Conservation (phyloP, 441 rosid species). For the Biscutella laevigata region DNA sequence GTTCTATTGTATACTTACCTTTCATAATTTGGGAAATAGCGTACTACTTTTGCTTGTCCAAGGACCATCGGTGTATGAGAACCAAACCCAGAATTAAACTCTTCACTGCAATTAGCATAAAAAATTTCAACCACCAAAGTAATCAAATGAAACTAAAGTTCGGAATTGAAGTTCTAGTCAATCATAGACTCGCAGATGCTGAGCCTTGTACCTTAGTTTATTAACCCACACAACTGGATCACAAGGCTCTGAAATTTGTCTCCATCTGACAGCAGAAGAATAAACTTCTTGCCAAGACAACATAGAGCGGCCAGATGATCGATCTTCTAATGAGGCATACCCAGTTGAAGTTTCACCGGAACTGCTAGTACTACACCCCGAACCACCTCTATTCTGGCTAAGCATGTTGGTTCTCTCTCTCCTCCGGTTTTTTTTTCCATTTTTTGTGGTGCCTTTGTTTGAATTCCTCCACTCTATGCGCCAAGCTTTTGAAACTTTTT, state of each 20-base stretch:
- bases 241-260: slow-evolving; percentile 99
- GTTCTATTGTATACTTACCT: slow-evolving; percentile 38
- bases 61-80: slow-evolving; percentile 90
- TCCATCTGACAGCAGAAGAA: slow-evolving; percentile 85
- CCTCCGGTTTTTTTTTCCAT: slow-evolving; percentile 65
- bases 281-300: slow-evolving; percentile 90
- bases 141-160: neutral
- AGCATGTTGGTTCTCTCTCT: slow-evolving; percentile 56
- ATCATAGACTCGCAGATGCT: neutral
- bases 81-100: slow-evolving; percentile 94
- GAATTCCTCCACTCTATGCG: slow-evolving; percentile 75
- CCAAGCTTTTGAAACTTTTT: slow-evolving; percentile 90
- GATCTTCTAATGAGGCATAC: slow-evolving; percentile 58
- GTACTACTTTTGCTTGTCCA: slow-evolving; percentile 90
- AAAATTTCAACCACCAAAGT: neutral
- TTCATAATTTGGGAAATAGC: slow-evolving; percentile 71
- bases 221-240: slow-evolving; percentile 98
- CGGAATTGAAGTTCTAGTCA: neutral
- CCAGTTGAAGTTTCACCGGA: slow-evolving; percentile 57
- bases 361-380: slow-evolving; percentile 90
- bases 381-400: slow-evolving; percentile 96
- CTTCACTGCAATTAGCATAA: slow-evolving; percentile 58
- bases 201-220: slow-evolving; percentile 52
- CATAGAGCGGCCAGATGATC: slow-evolving; percentile 46
- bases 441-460: slow-evolving; percentile 46